These are phyloP conservation scores for Hanseniaspora mollemarum DNA, from an alignment of 805 yeast species.

Conservation along the genomic window DNA sequence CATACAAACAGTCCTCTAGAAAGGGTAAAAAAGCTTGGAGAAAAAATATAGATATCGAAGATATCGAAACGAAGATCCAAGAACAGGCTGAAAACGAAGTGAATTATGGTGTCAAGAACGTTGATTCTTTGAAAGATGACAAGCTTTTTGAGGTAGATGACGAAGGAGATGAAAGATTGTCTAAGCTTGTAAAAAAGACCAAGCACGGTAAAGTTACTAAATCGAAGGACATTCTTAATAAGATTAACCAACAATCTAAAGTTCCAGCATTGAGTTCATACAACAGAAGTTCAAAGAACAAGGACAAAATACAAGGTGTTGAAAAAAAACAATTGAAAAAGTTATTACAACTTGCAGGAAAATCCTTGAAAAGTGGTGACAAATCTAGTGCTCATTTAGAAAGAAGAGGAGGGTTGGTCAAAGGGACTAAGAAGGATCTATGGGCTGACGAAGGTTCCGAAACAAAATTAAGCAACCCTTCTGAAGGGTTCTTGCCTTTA, in stretches of 20 bases:
- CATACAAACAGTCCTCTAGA: constrained; percentile 62
- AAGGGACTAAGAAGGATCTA: constrained; percentile 43
- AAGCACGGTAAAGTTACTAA: constrained; percentile 38
- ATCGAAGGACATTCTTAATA: constrained; percentile 59
- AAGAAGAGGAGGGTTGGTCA: constrained; percentile 50
- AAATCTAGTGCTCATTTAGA: constrained; percentile 27
- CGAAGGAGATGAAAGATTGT: constrained; percentile 42
- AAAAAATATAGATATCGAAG: constrained; percentile 80
- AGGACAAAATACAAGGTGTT: constrained; percentile 47
- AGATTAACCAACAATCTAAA: constrained; percentile 48
- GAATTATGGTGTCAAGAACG: constrained; percentile 27
- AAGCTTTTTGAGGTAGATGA: constrained; percentile 46
- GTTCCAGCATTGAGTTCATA: constrained; percentile 47
- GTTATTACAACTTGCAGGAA: constrained; percentile 68
- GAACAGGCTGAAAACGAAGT: constrained; percentile 49
- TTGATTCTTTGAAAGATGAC: constrained; percentile 23
- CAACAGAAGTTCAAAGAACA: constrained; percentile 32
- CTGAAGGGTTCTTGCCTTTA: constrained; percentile 25
- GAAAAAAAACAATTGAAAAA: constrained; percentile 50
- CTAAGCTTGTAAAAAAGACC: constrained; percentile 33
- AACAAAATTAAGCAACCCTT: constrained; percentile 22
- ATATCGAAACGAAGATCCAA: constrained; percentile 60
- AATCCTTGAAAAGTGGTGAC: constrained; percentile 20
- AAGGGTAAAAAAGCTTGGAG: constrained; percentile 96
- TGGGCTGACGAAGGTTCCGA: constrained; percentile 43